These are phyloP conservation scores for Mycena maculata DNA, from an alignment of 768 basidiomycete genomes.

Conservation along the genomic window DNA sequence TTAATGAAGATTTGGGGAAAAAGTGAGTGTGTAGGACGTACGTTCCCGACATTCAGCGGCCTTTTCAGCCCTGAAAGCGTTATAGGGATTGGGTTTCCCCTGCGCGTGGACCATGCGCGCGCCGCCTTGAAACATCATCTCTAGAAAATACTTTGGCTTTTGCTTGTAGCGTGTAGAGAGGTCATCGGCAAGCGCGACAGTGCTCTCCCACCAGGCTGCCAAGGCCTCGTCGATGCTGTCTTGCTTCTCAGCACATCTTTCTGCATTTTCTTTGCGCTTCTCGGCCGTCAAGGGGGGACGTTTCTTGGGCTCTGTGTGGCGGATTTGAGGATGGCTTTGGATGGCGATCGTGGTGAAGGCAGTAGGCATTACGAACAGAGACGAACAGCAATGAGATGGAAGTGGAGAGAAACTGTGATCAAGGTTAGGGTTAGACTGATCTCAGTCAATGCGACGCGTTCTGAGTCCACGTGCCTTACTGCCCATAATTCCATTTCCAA, in stretches of 20 bases:
- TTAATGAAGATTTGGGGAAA: background rate
- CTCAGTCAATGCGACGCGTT: no score
- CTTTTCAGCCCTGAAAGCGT: slow-evolving; percentile 2
- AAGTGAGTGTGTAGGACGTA: background rate
- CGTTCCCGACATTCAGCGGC: background rate
- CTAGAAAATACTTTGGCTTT: background rate
- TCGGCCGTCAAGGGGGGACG: background rate
- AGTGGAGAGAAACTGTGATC: no score
- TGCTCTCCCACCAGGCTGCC: background rate
- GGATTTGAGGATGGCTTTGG: background rate
- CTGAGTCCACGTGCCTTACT: no score
- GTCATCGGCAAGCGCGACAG: background rate
- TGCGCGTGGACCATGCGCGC: background rate
- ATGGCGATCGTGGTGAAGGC: background rate
- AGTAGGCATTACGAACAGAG: background rate
- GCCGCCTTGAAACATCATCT: background rate
- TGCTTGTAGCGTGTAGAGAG: background rate
- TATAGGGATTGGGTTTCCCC: background rate
- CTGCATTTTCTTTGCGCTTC: background rate
- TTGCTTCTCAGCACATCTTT: background rate
- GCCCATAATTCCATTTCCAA: no score
- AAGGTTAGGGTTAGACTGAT: no score
- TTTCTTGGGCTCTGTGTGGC: background rate
- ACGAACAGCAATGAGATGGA: background rate
- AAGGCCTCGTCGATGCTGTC: background rate